Conservation (phyloP, 148 eudicot genomes). For the Spergularia bocconei region DNA sequence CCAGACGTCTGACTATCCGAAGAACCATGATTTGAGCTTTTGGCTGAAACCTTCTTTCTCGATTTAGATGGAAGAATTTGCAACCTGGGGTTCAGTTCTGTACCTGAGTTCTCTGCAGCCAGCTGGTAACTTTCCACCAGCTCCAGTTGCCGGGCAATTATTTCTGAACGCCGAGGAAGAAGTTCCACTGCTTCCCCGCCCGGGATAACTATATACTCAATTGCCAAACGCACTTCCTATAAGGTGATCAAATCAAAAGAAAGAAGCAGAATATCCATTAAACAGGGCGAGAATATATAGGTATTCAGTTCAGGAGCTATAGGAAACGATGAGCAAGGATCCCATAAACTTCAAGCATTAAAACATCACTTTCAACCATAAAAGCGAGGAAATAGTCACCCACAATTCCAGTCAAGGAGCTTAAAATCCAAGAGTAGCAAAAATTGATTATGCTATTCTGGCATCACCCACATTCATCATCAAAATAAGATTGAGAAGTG, state of each 20-base stretch:
- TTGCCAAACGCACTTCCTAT: slow-evolving; percentile 93
- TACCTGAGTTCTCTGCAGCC: slow-evolving; percentile 82
- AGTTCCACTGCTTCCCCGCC: slow-evolving; percentile 96
- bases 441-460: not conserved
- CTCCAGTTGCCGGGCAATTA: slow-evolving; percentile 85
- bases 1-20: slow-evolving; percentile 20
- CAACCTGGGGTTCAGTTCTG: slow-evolving; percentile 81
- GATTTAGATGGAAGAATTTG: slow-evolving; percentile 79
- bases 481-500: not conserved
- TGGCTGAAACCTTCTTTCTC: slow-evolving; percentile 34
- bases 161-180: slow-evolving; percentile 91
- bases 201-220: slow-evolving; percentile 94
- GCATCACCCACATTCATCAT: not conserved
- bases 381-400: not conserved
- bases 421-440: not conserved
- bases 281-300: not conserved
- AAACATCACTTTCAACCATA: no score
- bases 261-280: not conserved
- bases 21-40: slow-evolving; percentile 27
- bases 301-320: not conserved
- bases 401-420: not conserved
- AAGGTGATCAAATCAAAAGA: not conserved
- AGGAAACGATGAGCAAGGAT: not conserved
- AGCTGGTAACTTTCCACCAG: slow-evolving; percentile 89
- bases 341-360: not conserved